Evolutionary conservation across 2,329 filamentous ascomycete genomes (phyloP).

Genomic region (Pseudogymnoascus sp.): DNA sequence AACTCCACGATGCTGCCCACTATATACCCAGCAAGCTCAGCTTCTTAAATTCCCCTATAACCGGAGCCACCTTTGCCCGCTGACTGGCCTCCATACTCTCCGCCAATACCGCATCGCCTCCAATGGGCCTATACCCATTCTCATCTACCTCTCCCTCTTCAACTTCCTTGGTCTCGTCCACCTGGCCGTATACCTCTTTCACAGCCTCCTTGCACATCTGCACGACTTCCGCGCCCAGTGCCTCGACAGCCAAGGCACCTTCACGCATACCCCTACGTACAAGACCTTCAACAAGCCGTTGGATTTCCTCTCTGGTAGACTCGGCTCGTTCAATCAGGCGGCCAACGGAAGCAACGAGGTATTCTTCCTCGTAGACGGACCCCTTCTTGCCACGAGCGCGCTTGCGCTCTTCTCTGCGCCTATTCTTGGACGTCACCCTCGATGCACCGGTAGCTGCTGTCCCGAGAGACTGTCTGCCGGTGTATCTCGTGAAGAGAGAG

Average conservation of each 20-base stretch:
- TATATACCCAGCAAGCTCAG: constrained; percentile 32
- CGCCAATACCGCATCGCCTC: constrained; percentile 28
- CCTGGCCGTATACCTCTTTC: constrained; percentile 58
- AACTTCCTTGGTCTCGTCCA: constrained; percentile 16
- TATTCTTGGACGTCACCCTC: constrained; percentile 79
- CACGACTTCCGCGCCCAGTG: constrained; percentile 65
- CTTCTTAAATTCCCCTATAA: constrained; percentile 35
- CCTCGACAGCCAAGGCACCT: constrained; percentile 70
- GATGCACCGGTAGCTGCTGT: constrained; percentile 68
- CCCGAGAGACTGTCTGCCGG: constrained; percentile 59
- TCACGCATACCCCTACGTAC: constrained; percentile 80
- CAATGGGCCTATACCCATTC: constrained; percentile 23
- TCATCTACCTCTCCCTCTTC: constrained; percentile 24
- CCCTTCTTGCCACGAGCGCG: constrained; percentile 90
- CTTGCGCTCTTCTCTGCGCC: constrained; percentile 87
- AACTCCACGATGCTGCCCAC: constrained; percentile 1
- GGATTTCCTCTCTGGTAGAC: constrained; percentile 62
- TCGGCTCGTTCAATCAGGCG: constrained; percentile 79
- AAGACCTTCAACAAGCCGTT: constrained; percentile 67
- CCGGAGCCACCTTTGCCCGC: constrained; percentile 25
- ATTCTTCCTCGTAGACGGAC: constrained; percentile 96
- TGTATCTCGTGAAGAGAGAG: constrained; percentile 91
- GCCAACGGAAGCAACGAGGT: constrained; percentile 80
- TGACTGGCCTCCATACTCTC: constrained; percentile 26
- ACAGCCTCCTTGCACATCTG: constrained; percentile 60